Evolutionary conservation across 116 monocot genomes (phyloP), one percentile per base, ranked within the genome.

Genomic region (Phalaenopsis hybrid): DNA sequence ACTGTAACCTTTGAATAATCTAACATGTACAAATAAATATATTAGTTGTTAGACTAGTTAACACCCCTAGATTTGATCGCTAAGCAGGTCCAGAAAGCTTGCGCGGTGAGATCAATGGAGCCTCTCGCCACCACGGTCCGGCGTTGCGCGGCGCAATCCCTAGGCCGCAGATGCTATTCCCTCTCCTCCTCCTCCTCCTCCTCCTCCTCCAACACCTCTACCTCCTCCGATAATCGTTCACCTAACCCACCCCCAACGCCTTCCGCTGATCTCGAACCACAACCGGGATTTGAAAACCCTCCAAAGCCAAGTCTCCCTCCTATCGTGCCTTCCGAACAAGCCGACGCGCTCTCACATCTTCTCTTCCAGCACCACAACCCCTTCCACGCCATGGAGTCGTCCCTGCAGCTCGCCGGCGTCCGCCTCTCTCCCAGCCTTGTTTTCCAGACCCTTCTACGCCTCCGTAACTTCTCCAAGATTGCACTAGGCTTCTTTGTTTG

Each of bases 361-460:
- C 89, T 98, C 28, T 76, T 94, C 83, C 45, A 76, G 25, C 93
- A 94, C 82, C 93, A 98, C 93, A 98, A 98, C 84, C 97, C 97
- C 61, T 98, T 90, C 92, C 97, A 98, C 86, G 85, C 95, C 20
- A 78, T 86, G 81, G 95, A 98, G 77, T 94, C 97, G 81, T 79
- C 97, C 52, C 90, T 93, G 81, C 90, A 98, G 80, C 84, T 94
- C 77, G 50, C 79, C 55, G 93, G 93, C 68, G 70, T 87, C 78
- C 51, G 69, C 78, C 82, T 87, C 81, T 81, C 90, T 37, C 78
- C 73, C 34, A 58, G 16, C 79, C 89, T 98, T 82, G 87, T 94
- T 80, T 76, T 85, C 80, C 91, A 94, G 75, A 91, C 86, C 82
- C 97, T 98, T 74, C 91, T 92, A 82, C 94, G 93, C 85, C 93